Evolutionary conservation across 192 early-diverging fungal species (phyloP), one percentile per base, ranked within the genome.

Genomic region (Gonapodya prolifera): DNA sequence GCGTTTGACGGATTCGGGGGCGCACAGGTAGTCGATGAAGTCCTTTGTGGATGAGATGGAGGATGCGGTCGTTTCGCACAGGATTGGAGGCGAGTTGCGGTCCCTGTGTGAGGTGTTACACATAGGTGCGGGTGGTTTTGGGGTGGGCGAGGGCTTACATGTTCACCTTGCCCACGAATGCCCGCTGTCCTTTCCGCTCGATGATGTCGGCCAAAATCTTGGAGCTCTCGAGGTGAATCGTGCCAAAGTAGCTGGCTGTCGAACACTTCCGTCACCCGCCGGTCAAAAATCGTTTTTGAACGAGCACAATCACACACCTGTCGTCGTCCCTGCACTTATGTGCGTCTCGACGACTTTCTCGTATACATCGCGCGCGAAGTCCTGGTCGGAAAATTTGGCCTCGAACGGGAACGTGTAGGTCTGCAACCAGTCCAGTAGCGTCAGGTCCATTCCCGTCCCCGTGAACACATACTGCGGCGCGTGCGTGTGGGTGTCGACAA

Each of bases 401-500:
- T 98, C 97, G 30, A 86, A 83, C 33, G 93, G 94, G 86, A 97
- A 98, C 17, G 94, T 96, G 85, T 95, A 95, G 34, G 86, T 93
- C 35, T 93, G 84, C 33, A 96, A 88, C 96, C 94, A 95, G 34
- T 93, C 88, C 35, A 98, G 90, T 70, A 98, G 83, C 30, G 93
- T 93, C 69, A 97, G 85, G 77, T 95, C 94, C 83, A 93, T 91
- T 23, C 95, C 97, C 13, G 91, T 92, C 33, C 95, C 97, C 23
- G 92, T 85, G 79, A 92, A 96, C 23, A 91, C 84, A 78, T 92
- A 94, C 86, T 98, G 97, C 28, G 97, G 91, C 35, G 95, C 94
- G 81, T 98, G 97, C 85, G 91, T 91, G 82, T 98, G 97, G 18
- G 95, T 96, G 76, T 98, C 96, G 35, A 98, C 85, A 35, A 97